Evolutionary conservation across 345 rosid genomes (phyloP).

Genomic region (Gossypium arboreum): DNA sequence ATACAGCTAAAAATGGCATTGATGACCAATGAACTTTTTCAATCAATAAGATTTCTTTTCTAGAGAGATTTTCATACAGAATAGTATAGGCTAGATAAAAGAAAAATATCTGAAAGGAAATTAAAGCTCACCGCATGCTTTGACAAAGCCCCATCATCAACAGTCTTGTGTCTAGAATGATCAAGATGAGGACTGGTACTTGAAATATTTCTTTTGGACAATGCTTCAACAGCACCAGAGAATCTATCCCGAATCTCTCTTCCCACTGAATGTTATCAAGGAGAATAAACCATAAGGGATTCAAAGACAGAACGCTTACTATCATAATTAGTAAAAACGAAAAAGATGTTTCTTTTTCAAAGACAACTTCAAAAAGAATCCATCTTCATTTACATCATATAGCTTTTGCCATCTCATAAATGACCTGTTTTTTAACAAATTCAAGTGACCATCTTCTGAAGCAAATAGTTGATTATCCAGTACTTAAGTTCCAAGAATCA

Average conservation of each 20-base stretch:
- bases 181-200: conserved; percentile 39
- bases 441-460: neutral
- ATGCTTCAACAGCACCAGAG: conserved; percentile 70
- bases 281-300: neutral
- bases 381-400: neutral
- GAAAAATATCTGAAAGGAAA: neutral
- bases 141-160: conserved; percentile 52
- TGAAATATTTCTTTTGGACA: conserved; percentile 53
- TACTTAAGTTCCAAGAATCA: neutral
- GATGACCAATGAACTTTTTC: neutral
- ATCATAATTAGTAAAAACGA: neutral
- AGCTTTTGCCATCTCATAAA: neutral
- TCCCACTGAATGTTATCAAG: conserved; percentile 34
- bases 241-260: conserved; percentile 57
- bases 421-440: neutral
- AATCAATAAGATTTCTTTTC: no score
- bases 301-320: neutral
- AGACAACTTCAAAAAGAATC: neutral
- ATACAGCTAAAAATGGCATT: neutral
- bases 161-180: conserved; percentile 47
- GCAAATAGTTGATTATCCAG: neutral
- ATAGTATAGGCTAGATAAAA: neutral
- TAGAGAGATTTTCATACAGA: neutral
- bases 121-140: conserved; percentile 45
- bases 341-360: no score